Percentiles rank a stretch among this genome's conserved stretches.
These are phyloP conservation scores for Entrophospora sp. DNA, from an alignment of 192 early-diverging fungal species.

Conservation along the genomic window DNA sequence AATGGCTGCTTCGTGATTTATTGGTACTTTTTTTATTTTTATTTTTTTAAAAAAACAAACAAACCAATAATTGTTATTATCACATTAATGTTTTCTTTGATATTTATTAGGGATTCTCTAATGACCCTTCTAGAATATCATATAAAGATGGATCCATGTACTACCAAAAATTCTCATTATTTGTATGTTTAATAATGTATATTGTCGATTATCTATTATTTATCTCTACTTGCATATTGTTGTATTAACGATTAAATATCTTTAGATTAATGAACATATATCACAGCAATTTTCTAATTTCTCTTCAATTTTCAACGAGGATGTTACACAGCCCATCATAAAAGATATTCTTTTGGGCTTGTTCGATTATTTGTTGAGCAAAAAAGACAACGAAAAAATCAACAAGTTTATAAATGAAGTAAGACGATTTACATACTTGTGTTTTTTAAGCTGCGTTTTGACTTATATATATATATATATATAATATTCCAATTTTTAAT, in stretches of 20 bases:
- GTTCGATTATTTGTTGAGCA: too few species aligned
- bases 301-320: neutral
- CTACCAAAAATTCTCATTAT: neutral
- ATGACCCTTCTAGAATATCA: neutral
- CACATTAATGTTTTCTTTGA: neutral
- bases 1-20: conserved; percentile 9
- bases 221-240: neutral
- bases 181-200: too few species aligned
- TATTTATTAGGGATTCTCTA: conserved; percentile 11
- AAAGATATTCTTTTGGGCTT: neutral
- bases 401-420: too few species aligned
- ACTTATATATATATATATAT: too few species aligned
- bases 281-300: neutral
- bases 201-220: too few species aligned
- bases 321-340: neutral
- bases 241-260: neutral
- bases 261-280: conserved; percentile 7
- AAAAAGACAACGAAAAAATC: too few species aligned
- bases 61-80: too few species aligned
- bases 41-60: too few species aligned
- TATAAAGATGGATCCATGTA: neutral
- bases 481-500: too few species aligned
- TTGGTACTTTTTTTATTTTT: conserved; percentile 6
- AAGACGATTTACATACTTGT: too few species aligned
- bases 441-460: too few species aligned